Evolutionary conservation across 345 rosid species (phyloP).

Genomic region (Salix suchowensis): DNA sequence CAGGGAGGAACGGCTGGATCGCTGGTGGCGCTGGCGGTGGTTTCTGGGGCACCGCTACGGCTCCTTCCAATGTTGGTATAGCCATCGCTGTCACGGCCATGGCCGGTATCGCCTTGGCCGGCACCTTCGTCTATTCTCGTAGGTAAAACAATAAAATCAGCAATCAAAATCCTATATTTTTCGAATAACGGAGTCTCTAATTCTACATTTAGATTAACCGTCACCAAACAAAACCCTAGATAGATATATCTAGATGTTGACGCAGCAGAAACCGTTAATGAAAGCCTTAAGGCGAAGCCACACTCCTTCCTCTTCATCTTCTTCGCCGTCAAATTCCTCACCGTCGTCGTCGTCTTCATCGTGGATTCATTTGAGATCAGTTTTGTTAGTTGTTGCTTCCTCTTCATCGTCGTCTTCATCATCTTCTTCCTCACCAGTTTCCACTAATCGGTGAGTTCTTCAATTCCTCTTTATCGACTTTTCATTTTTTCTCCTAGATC

Average conservation of each 20-base stretch:
- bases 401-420: slow-evolving; percentile 26
- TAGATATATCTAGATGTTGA: slow-evolving; percentile 28
- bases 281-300: slow-evolving; percentile 57
- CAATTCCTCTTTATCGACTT: neutral
- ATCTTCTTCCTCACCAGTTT: slow-evolving; percentile 47
- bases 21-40: slow-evolving; percentile 37
- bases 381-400: slow-evolving; percentile 51
- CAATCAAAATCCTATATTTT: neutral
- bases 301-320: slow-evolving; percentile 40
- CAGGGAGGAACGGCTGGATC: slow-evolving; percentile 11
- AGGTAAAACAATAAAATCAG: slow-evolving; percentile 32
- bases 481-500: neutral
- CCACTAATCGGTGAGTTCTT: slow-evolving; percentile 47
- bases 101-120: slow-evolving; percentile 70
- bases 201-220: neutral
- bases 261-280: slow-evolving; percentile 50
- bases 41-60: slow-evolving; percentile 37
- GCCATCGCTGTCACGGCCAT: slow-evolving; percentile 66
- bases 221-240: neutral
- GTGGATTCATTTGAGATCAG: slow-evolving; percentile 66
- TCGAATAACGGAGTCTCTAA: neutral
- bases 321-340: slow-evolving; percentile 30
- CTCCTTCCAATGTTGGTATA: slow-evolving; percentile 47
- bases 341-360: slow-evolving; percentile 37
- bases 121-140: slow-evolving; percentile 57